Evolutionary conservation across 192 early-diverging fungal genomes (phyloP), one percentile per base, ranked within the genome.

Genomic region (Podila epicladia): DNA sequence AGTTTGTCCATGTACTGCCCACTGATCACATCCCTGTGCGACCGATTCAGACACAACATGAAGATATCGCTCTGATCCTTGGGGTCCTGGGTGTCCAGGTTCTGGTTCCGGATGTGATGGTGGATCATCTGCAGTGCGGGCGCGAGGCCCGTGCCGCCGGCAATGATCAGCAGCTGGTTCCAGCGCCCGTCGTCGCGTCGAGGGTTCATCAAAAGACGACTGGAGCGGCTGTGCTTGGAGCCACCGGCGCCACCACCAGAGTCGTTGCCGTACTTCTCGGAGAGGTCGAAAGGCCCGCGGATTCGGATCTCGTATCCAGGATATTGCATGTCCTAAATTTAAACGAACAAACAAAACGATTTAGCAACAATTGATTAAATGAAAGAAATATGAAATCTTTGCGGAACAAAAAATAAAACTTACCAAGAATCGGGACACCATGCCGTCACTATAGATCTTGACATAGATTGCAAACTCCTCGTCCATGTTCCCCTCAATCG

Each of bases 51-150:
- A 17, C 20, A 55, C 8, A 55, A n/a, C 22, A 55, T 1, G 4
- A 55, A 55, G 0, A 55, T 55, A 1, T 55, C 53, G 8, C n/a
- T 55, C 24, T 55, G 53, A n/a, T 55, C 53, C 22, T 55, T 55
- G 53, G 53, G 53, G 9, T 55, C 53, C 22, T 55, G 13, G 9
- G 53, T 55, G 13, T 55, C 53, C 22, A 55, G 1, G 53, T 55
- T 55, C 53, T 55, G 53, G 22, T 55, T 55, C 5, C 53, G 53
- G 53, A 55, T 55, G 24, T 55, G 53, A 11, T 55, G 53, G 24
- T 55, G 53, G n/a, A 55, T 65, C 49, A 73, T 64, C 38, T 73
- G 71, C 48, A 73, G 37, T 53, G 65, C 65, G 28, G 71, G 71
- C 45, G 71, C 33, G 32, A 73, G 19, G 17, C 71, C 71, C 35